Percentiles rank a stretch among this genome's conserved stretches.
phyloP scores from a whole-genome alignment of 148 eudicot genomes.

The Drosera capensis region DNA sequence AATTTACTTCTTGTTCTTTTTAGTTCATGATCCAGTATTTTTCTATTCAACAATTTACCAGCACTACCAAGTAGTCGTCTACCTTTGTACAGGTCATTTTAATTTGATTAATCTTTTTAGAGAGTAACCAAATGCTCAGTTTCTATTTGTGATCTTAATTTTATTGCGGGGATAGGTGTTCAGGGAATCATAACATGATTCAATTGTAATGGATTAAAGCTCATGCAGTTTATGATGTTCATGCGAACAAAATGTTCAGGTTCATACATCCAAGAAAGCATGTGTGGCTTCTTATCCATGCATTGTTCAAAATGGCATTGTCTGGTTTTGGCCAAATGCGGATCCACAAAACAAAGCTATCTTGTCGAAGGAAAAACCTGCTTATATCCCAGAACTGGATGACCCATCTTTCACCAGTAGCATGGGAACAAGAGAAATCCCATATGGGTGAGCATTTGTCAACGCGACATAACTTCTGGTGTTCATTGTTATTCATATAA shows the following conservation, averaged over 20 bases:
- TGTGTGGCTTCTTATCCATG: constrained; percentile 64
- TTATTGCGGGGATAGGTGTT: too few relatives aligned
- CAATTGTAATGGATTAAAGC: too few relatives aligned
- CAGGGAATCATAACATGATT: too few relatives aligned
- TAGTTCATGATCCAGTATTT: too few relatives aligned
- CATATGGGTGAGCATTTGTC: constrained; percentile 38
- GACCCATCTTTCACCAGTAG: constrained; percentile 47
- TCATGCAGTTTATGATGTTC: too few relatives aligned
- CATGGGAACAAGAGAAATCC: constrained; percentile 50
- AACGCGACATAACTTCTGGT: not conserved
- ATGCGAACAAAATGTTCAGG: constrained; percentile 26
- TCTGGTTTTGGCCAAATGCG: constrained; percentile 80
- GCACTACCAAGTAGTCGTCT: too few relatives aligned
- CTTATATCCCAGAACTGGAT: constrained; percentile 59
- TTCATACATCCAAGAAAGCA: constrained; percentile 58
- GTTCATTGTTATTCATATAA: not conserved
- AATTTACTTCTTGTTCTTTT: too few relatives aligned
- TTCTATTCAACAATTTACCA: too few relatives aligned
- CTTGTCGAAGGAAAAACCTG: constrained; percentile 31
- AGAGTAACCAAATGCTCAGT: too few relatives aligned
- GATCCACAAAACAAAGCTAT: constrained; percentile 43
- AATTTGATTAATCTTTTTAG: too few relatives aligned
- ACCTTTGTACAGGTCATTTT: too few relatives aligned
- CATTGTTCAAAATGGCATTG: constrained; percentile 56
- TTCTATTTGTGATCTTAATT: too few relatives aligned